phyloP scores from a whole-genome alignment of 2,329 filamentous ascomycete species.

The Pseudovirgaria hyperparasitica region DNA sequence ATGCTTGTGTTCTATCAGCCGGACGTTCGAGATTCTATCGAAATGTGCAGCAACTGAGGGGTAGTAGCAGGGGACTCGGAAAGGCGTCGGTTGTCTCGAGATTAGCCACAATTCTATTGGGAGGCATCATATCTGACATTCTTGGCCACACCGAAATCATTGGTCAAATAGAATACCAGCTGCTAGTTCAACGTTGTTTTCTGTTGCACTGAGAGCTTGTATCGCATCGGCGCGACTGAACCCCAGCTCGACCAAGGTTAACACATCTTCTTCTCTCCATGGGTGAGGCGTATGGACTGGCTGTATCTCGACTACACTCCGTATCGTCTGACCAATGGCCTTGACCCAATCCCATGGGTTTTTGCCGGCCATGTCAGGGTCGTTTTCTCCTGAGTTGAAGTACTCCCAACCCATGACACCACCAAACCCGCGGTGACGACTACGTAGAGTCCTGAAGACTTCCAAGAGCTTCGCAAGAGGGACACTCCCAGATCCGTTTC shows the following conservation, averaged over 20 bases:
- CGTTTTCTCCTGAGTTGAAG: conserved; percentile 52
- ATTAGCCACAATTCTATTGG: too few species aligned
- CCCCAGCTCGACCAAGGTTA: conserved; percentile 31
- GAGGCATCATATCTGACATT: too few species aligned
- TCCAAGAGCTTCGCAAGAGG: conserved; percentile 42
- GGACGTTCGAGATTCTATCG: too few species aligned
- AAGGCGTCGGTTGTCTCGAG: too few species aligned
- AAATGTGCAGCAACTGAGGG: too few species aligned
- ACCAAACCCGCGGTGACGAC: conserved; percentile 46
- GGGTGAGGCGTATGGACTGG: conserved; percentile 21
- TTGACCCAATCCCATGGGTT: conserved; percentile 10
- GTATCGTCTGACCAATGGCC: conserved; percentile 19
- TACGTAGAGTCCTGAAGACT: conserved; percentile 44
- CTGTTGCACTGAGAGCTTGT: conserved; percentile 34
- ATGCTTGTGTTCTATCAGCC: too few species aligned
- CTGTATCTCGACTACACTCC: conserved; percentile 18
- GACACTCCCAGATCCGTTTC: conserved; percentile 55
- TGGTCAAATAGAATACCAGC: conserved; percentile 34
- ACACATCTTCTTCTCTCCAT: conserved; percentile 29
- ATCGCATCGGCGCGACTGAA: conserved; percentile 34
- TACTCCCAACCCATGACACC: conserved; percentile 96
- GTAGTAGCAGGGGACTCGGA: too few species aligned
- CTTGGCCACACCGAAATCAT: conserved; percentile 2
- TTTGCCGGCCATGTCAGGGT: conserved; percentile 13
- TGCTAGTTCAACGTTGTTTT: conserved; percentile 36